These are phyloP conservation scores for Coemansia sp. DNA, from an alignment of 371 early-diverging fungal genomes.

Conservation along the genomic window DNA sequence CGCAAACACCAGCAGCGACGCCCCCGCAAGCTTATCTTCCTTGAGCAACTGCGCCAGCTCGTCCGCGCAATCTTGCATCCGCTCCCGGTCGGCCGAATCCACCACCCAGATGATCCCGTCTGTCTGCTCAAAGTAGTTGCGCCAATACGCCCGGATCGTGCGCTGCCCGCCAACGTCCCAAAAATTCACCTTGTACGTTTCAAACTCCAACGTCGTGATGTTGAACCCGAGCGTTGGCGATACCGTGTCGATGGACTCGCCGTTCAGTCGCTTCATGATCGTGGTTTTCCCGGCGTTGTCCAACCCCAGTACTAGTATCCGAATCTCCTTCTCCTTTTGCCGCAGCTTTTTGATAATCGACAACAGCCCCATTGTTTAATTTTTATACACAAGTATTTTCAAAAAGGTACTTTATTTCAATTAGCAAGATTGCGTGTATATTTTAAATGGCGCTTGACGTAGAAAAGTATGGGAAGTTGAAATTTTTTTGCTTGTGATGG, in stretches of 20 bases:
- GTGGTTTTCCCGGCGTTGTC: constrained; percentile 99
- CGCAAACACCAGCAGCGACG: constrained; percentile 89
- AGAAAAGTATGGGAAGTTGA: too few species aligned
- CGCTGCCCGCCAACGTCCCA: constrained; percentile 99
- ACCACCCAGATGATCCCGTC: constrained; percentile 99
- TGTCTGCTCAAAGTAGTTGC: constrained; percentile 99
- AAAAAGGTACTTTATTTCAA: too few species aligned
- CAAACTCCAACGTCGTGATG: constrained; percentile 79
- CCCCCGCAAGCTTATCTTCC: constrained; percentile 93
- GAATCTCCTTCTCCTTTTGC: constrained; percentile 85
- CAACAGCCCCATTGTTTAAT: constrained; percentile 68
- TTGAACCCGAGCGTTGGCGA: constrained; percentile 98
- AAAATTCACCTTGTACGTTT: constrained; percentile 75
- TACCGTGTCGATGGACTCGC: constrained; percentile 86
- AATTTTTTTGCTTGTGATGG: too few species aligned
- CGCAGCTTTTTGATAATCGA: constrained; percentile 90
- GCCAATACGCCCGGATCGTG: constrained; percentile 97
- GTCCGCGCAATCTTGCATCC: constrained; percentile 75
- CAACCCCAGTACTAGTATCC: constrained; percentile 92
- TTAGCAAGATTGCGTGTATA: too few species aligned
- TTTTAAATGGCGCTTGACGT: too few species aligned
- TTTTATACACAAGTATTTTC: background rate
- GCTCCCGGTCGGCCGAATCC: constrained; percentile 86
- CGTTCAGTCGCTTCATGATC: constrained; percentile 92
- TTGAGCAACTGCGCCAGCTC: constrained; percentile 78